Conservation (phyloP, 805 yeast genomes). For the Lipomyces mesembrius region DNA sequence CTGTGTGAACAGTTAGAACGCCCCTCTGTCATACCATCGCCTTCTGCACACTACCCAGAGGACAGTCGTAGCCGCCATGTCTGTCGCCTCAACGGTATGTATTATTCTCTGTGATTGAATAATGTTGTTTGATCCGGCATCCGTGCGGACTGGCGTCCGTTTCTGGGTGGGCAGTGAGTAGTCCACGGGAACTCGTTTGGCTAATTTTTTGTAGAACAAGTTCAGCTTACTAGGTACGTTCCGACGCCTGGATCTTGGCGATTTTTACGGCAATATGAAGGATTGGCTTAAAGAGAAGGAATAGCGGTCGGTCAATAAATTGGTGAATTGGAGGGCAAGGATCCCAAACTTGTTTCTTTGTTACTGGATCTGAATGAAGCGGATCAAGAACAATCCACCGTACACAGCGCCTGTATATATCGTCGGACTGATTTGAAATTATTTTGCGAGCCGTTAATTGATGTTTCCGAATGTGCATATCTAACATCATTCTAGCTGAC, state of each 20-base stretch:
- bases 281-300: not conserved
- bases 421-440: not conserved
- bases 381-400: not conserved
- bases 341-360: not conserved
- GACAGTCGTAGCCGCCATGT: conserved; percentile 21
- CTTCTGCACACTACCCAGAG: not conserved
- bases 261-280: not conserved
- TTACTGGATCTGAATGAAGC: not conserved
- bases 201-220: conserved; percentile 25
- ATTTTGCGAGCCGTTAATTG: not conserved
- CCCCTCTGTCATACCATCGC: not conserved
- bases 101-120: not conserved
- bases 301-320: not conserved
- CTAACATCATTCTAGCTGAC: conserved; percentile 52
- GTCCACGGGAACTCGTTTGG: not conserved
- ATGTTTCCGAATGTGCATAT: not conserved
- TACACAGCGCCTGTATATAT: not conserved
- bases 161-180: not conserved
- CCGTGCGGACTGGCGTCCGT: not conserved
- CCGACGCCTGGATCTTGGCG: not conserved
- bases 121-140: not conserved
- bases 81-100: conserved; percentile 31
- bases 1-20: not conserved
- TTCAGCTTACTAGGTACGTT: conserved; percentile 33
- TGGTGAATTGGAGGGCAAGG: not conserved